Percentiles rank a stretch among this genome's conserved stretches.
Evolutionary conservation across 2,329 filamentous ascomycete genomes (phyloP).

Genomic region (Apiospora pterosperma): DNA sequence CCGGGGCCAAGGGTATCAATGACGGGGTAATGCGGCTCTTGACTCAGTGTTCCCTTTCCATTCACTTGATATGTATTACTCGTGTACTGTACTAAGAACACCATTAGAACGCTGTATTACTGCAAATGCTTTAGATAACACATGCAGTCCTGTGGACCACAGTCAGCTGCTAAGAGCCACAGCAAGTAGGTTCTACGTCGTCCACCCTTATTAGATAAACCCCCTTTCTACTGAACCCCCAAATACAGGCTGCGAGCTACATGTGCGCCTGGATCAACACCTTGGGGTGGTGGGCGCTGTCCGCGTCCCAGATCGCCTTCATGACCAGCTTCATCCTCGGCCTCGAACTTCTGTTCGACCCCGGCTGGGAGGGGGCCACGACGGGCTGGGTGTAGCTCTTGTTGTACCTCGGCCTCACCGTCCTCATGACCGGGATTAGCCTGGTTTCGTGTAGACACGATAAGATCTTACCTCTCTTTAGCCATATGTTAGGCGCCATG

Average conservation of each 20-base stretch:
- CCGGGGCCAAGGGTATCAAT: too few relatives aligned
- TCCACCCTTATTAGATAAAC: not conserved
- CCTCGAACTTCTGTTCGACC: slow-evolving; percentile 52
- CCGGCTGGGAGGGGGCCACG: slow-evolving; percentile 39
- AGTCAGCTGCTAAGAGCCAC: not conserved
- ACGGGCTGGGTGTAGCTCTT: slow-evolving; percentile 53
- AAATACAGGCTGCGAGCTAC: too few relatives aligned
- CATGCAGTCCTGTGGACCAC: not conserved
- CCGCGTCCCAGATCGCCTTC: slow-evolving; percentile 53
- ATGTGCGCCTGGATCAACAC: slow-evolving; percentile 60
- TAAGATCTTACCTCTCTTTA: slow-evolving; percentile 46
- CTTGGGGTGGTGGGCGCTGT: slow-evolving; percentile 57
- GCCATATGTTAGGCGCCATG: slow-evolving; percentile 52
- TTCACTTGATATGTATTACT: too few relatives aligned
- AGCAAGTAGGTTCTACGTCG: not conserved
- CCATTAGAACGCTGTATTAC: not conserved
- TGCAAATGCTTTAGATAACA: not conserved
- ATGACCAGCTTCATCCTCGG: slow-evolving; percentile 55
- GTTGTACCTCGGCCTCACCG: slow-evolving; percentile 48
- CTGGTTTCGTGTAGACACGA: slow-evolving; percentile 48
- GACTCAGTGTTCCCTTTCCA: too few relatives aligned
- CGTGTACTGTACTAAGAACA: too few relatives aligned
- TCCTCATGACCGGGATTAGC: slow-evolving; percentile 47
- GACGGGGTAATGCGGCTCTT: too few relatives aligned
- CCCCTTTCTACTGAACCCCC: too few relatives aligned